Evolutionary conservation across 2,329 filamentous ascomycete species (phyloP).

Genomic region (Clarireedia paspali): DNA sequence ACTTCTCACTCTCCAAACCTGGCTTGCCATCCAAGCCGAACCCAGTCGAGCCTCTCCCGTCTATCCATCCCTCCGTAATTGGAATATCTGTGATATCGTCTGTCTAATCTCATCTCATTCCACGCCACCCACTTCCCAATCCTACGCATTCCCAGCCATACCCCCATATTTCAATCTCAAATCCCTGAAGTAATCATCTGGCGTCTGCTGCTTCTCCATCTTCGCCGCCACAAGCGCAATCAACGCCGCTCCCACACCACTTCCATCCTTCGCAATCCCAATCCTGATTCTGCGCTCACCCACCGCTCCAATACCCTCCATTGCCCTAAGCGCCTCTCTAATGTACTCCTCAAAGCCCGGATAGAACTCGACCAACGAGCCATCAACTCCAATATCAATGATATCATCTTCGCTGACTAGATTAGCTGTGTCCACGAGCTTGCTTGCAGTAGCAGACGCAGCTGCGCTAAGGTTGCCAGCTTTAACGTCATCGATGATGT

Average conservation of each 20-base stretch:
- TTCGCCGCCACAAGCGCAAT: conserved; percentile 83
- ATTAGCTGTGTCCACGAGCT: conserved; percentile 21
- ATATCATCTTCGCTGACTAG: conserved; percentile 49
- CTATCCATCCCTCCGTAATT: background rate
- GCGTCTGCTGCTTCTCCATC: conserved; percentile 28
- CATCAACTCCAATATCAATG: conserved; percentile 87
- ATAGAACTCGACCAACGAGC: conserved; percentile 91
- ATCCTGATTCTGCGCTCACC: conserved; percentile 86
- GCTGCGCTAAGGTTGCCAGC: conserved; percentile 20
- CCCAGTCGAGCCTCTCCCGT: background rate
- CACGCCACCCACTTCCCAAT: background rate
- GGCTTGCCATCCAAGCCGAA: background rate
- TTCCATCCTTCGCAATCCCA: conserved; percentile 94
- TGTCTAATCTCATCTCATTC: background rate
- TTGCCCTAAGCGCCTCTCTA: conserved; percentile 67
- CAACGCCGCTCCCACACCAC: conserved; percentile 87
- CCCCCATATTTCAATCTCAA: background rate
- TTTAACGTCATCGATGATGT: conserved; percentile 24
- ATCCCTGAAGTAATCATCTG: conserved; percentile 16
- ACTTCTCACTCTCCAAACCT: no score
- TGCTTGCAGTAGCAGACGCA: conserved; percentile 20
- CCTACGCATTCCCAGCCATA: background rate
- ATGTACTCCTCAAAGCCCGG: conserved; percentile 87
- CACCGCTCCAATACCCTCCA: conserved; percentile 67
- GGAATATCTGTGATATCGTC: background rate